phyloP scores from a whole-genome alignment of 2,329 filamentous ascomycete genomes.

The Escovopsis sp. region DNA sequence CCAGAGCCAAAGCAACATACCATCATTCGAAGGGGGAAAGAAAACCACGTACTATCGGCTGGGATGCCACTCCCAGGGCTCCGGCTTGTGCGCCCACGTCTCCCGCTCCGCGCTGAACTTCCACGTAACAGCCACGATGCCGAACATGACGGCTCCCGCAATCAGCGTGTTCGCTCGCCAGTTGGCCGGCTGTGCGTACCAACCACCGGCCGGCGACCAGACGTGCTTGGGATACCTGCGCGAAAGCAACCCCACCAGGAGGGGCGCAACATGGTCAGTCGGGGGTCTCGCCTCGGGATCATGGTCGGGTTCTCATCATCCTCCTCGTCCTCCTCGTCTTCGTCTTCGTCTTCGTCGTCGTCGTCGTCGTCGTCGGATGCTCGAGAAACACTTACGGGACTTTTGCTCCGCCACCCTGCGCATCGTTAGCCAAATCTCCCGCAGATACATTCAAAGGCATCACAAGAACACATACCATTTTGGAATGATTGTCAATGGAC shows the following conservation, averaged over 20 bases:
- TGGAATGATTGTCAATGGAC: slow-evolving; percentile 26
- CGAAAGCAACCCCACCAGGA: no score
- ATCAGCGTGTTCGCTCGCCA: slow-evolving; percentile 87
- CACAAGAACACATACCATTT: slow-evolving; percentile 35
- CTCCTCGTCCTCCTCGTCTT: no score
- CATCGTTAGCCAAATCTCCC: slow-evolving; percentile 23
- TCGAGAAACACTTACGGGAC: slow-evolving; percentile 33
- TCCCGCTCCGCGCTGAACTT: slow-evolving; percentile 62
- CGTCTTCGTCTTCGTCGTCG: neutral
- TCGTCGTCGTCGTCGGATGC: slow-evolving; percentile 3
- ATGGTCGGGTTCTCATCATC: no score
- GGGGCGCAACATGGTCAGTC: no score
- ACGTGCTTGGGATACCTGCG: slow-evolving; percentile 91
- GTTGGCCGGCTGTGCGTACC: slow-evolving; percentile 90
- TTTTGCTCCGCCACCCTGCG: slow-evolving; percentile 60
- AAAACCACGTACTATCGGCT: slow-evolving; percentile 57
- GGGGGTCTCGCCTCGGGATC: no score
- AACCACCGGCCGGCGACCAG: slow-evolving; percentile 96
- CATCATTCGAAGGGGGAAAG: neutral
- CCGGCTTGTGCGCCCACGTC: slow-evolving; percentile 58
- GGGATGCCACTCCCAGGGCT: slow-evolving; percentile 63
- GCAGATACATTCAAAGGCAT: neutral
- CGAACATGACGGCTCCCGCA: slow-evolving; percentile 51
- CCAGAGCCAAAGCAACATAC: neutral
- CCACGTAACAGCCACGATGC: slow-evolving; percentile 54